Conservation (phyloP, 257 asterid species). For the Anisodus acutangulus region DNA sequence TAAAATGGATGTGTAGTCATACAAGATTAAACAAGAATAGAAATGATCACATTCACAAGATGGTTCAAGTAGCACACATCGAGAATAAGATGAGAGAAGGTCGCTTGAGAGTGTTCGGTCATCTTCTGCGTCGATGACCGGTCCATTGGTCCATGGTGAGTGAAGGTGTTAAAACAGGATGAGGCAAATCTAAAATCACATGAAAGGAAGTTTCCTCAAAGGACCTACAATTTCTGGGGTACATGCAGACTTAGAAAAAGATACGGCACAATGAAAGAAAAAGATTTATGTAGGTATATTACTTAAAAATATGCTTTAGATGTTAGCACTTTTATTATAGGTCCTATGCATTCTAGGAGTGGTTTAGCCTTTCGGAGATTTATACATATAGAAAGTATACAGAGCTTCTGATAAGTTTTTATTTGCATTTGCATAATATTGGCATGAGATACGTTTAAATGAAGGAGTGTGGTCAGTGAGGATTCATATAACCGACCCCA, state of each 20-base stretch:
- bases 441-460: not conserved
- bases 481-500: not conserved
- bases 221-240: no score
- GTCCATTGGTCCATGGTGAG: not conserved
- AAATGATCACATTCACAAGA: not conserved
- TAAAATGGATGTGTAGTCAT: not conserved
- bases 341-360: conserved; percentile 16
- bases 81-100: not conserved
- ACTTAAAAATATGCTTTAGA: no score
- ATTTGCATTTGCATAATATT: conserved; percentile 2
- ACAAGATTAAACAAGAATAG: not conserved
- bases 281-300: no score
- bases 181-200: not conserved
- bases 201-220: not conserved
- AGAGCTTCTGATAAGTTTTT: not conserved
- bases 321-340: not conserved
- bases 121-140: not conserved
- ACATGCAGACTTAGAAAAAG: no score
- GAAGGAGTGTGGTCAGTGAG: not conserved
- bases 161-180: not conserved
- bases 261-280: no score
- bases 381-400: not conserved
- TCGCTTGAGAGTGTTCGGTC: no score
- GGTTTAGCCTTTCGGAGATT: not conserved
- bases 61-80: not conserved